Evolutionary conservation across 768 basidiomycete species (phyloP).

Genomic region (Strobilomyces confusus): DNA sequence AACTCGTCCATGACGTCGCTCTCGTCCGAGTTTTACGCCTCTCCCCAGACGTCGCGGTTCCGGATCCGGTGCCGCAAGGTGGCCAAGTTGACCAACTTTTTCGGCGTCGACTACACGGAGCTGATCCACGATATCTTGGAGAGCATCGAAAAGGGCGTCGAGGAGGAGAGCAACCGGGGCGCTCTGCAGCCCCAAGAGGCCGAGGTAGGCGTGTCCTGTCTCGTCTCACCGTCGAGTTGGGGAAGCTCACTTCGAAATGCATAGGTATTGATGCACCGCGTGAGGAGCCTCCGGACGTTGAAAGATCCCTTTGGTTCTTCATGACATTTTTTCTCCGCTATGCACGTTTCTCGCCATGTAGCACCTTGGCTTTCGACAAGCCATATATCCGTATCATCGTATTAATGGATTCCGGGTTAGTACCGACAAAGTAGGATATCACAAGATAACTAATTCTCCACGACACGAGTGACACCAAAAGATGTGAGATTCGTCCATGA

Average conservation of each 20-base stretch:
- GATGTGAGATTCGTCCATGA: conserved; percentile 83
- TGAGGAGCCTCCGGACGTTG: conserved; percentile 28
- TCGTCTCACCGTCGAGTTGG: neutral
- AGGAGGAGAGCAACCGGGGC: conserved; percentile 64
- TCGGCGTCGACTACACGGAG: conserved; percentile 81
- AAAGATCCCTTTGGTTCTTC: conserved; percentile 15
- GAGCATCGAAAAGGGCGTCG: conserved; percentile 72
- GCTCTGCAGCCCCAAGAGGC: conserved; percentile 64
- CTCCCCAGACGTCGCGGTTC: conserved; percentile 46
- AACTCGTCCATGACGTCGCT: conserved; percentile 60
- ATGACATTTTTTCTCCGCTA: conserved; percentile 2
- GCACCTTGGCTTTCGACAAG: conserved; percentile 3
- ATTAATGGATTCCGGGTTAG: conserved; percentile 20
- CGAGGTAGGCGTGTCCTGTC: conserved; percentile 47
- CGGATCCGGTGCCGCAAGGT: conserved; percentile 69
- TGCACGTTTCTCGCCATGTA: neutral
- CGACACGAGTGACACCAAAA: conserved; percentile 86
- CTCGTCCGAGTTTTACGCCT: conserved; percentile 43
- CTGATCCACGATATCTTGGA: conserved; percentile 75
- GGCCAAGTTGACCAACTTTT: conserved; percentile 83
- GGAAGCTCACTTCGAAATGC: conserved; percentile 7
- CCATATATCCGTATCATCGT: conserved; percentile 13
- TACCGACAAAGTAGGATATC: conserved; percentile 17
- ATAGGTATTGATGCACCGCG: conserved; percentile 46
- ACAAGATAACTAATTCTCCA: conserved; percentile 76